Percentiles rank a stretch among this genome's conserved stretches.
Evolutionary conservation across 148 eudicot genomes (phyloP).

Genomic region (Silene uniflora): DNA sequence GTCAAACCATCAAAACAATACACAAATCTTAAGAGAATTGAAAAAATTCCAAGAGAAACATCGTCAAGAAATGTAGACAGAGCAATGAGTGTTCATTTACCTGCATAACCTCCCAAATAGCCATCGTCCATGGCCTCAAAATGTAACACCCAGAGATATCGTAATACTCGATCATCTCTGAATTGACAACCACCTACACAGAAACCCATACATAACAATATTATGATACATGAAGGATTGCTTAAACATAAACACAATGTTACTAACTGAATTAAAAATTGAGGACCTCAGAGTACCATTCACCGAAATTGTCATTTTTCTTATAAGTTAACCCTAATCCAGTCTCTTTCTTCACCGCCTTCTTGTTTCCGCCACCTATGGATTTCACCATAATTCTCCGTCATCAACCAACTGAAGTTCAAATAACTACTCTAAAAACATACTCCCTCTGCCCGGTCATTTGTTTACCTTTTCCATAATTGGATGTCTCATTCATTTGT

Average conservation of each 20-base stretch:
- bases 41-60: too few species aligned
- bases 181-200: slow-evolving; percentile 71
- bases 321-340: slow-evolving; percentile 73
- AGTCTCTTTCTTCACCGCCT: slow-evolving; percentile 64
- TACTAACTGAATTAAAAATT: background rate
- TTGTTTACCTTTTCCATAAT: too few species aligned
- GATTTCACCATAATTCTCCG: too few species aligned
- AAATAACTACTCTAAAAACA: too few species aligned
- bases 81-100: slow-evolving; percentile 26
- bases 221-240: background rate
- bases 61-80: background rate
- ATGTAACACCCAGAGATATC: slow-evolving; percentile 95
- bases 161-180: slow-evolving; percentile 91
- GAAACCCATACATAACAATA: background rate
- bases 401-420: too few species aligned
- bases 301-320: slow-evolving; percentile 95
- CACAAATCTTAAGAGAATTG: too few species aligned
- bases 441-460: too few species aligned
- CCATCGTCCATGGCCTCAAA: slow-evolving; percentile 87
- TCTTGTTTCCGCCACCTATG: too few species aligned
- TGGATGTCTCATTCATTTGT: too few species aligned
- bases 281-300: slow-evolving; percentile 96
- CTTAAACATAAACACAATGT: background rate
- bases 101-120: slow-evolving; percentile 88
- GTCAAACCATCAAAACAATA: background rate